Percentiles rank a stretch among this genome's conserved stretches.
These are phyloP conservation scores for Dendrocalamus sinicus DNA, from an alignment of 176 grass and related monocot species.

Conservation along the genomic window DNA sequence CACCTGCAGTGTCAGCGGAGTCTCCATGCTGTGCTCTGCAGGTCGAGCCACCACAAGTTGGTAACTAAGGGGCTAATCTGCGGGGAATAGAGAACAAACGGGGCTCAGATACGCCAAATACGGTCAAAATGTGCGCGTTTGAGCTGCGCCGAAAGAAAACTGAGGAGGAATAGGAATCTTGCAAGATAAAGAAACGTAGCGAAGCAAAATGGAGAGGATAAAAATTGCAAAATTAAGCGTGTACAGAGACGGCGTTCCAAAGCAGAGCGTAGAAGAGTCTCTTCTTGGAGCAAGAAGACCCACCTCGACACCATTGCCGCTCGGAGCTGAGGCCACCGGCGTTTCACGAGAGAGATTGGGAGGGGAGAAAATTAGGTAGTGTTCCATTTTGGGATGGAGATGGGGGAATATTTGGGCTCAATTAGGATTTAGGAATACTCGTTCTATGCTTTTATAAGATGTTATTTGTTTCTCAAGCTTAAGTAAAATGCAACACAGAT, in stretches of 20 bases:
- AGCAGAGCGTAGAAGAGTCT: background rate
- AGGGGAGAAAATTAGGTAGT: background rate
- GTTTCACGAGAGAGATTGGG: background rate
- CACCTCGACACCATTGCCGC: constrained; percentile 35
- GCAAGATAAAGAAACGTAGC: background rate
- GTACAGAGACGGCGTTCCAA: background rate
- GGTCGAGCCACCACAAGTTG: background rate
- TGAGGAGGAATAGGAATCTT: constrained; percentile 18
- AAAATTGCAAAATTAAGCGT: background rate
- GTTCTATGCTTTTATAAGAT: no score
- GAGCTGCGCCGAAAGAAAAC: background rate
- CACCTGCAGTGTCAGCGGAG: constrained; percentile 26
- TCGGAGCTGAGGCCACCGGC: constrained; percentile 22
- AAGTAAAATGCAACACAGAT: no score
- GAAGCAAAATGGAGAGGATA: background rate
- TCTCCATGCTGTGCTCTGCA: constrained; percentile 37
- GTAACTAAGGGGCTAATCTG: constrained; percentile 35
- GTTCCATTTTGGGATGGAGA: background rate
- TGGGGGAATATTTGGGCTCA: no score
- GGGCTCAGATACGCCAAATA: background rate
- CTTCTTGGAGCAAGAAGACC: background rate
- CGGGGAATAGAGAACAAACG: background rate
- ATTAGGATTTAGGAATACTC: no score
- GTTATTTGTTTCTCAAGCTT: no score
- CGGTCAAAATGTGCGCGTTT: background rate